Conservation (phyloP, 805 yeast species). For the Candida khao-thaluensis region DNA sequence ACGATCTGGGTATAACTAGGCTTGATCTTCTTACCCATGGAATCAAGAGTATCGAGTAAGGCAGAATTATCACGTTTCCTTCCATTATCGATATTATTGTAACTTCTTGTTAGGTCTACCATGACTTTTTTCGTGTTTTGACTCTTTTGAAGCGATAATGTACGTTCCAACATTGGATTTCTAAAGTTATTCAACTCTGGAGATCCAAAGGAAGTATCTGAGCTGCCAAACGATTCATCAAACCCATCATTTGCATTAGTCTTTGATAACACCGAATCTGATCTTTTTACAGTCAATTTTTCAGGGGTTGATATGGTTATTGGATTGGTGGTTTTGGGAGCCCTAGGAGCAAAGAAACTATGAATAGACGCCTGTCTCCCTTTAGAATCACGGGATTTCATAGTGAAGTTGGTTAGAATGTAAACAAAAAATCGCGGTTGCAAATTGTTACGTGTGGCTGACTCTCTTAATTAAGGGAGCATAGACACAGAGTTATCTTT, state of each 20-base stretch:
- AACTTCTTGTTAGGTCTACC: slow-evolving; percentile 6
- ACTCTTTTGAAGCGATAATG: not conserved
- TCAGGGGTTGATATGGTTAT: slow-evolving; percentile 11
- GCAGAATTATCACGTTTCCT: slow-evolving; percentile 1
- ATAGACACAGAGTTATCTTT: too few relatives aligned
- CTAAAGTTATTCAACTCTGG: slow-evolving; percentile 38
- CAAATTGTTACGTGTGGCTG: slow-evolving; percentile 5
- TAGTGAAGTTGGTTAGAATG: not conserved
- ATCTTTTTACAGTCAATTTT: slow-evolving; percentile 13
- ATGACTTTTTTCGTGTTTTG: slow-evolving; percentile 1
- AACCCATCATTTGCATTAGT: slow-evolving; percentile 23
- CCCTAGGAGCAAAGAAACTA: slow-evolving; percentile 23
- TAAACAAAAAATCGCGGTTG: slow-evolving; percentile 6
- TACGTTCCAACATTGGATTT: slow-evolving; percentile 25
- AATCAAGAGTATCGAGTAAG: slow-evolving; percentile 6
- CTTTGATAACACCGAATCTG: slow-evolving; percentile 22
- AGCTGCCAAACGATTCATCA: slow-evolving; percentile 25
- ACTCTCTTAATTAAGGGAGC: too few relatives aligned
- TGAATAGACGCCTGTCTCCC: slow-evolving; percentile 26
- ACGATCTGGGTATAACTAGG: slow-evolving; percentile 1
- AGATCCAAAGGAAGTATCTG: slow-evolving; percentile 39
- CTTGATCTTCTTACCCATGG: slow-evolving; percentile 8
- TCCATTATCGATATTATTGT: not conserved
- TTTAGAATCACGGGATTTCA: slow-evolving; percentile 7
- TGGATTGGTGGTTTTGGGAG: not conserved